Evolutionary conservation across 164 flowering plant genomes (phyloP).

Genomic region (Vitis rotundifolia): DNA sequence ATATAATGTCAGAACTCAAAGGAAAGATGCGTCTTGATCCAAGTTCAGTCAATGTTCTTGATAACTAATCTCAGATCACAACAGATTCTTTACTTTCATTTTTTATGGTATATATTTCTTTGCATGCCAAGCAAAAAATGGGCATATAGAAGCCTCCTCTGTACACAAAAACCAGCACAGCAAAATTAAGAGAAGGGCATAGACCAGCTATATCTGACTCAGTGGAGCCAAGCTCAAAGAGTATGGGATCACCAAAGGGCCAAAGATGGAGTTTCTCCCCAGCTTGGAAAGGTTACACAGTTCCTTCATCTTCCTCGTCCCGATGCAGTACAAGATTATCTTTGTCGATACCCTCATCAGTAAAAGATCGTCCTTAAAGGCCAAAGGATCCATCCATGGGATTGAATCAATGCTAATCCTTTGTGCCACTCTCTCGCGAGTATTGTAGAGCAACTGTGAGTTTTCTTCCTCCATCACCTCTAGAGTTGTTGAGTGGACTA

Average conservation of each 20-base stretch:
- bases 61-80: too few relatives aligned
- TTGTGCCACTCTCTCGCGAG: slow-evolving; percentile 8
- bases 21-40: too few relatives aligned
- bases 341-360: slow-evolving; percentile 28
- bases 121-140: too few relatives aligned
- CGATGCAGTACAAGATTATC: slow-evolving; percentile 20
- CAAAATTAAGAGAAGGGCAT: too few relatives aligned
- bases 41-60: too few relatives aligned
- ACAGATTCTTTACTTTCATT: too few relatives aligned
- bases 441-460: slow-evolving; percentile 13
- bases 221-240: slow-evolving; percentile 35
- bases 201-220: too few relatives aligned
- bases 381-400: slow-evolving; percentile 39
- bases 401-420: not conserved
- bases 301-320: slow-evolving; percentile 21
- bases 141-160: too few relatives aligned
- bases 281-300: slow-evolving; percentile 22
- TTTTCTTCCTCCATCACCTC: slow-evolving; percentile 35
- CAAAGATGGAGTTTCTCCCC: slow-evolving; percentile 19
- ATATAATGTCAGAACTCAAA: too few relatives aligned
- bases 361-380: slow-evolving; percentile 38
- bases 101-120: too few relatives aligned
- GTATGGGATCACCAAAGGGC: slow-evolving; percentile 36
- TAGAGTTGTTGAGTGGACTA: slow-evolving; percentile 23
- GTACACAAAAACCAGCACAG: too few relatives aligned